Percentiles rank a stretch among this genome's conserved stretches.
Evolutionary conservation across 192 early-diverging fungal genomes (phyloP).

Genomic region (Allomyces javanicus): DNA sequence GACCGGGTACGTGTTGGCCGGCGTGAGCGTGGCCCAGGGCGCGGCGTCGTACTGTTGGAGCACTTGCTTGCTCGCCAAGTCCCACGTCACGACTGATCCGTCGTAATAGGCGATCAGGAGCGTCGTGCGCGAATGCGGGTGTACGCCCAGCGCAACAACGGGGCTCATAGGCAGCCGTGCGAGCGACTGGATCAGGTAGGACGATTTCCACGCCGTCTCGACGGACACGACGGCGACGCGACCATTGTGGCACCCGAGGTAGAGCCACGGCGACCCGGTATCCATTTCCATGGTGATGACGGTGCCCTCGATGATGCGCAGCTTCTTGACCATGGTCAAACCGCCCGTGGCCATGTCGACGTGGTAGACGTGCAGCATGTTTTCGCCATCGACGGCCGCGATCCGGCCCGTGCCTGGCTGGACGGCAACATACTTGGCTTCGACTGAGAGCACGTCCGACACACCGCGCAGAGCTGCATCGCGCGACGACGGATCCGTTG

Average conservation of each 20-base stretch:
- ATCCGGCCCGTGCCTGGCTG: background rate
- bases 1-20: background rate
- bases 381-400: background rate
- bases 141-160: background rate
- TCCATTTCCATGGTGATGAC: background rate
- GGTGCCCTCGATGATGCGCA: background rate
- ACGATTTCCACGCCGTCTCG: background rate
- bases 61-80: background rate
- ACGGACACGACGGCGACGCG: background rate
- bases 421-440: background rate
- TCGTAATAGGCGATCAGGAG: background rate
- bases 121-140: background rate
- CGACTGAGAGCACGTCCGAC: background rate
- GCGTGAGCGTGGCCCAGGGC: background rate
- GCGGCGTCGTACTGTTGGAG: background rate
- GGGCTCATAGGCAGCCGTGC: background rate
- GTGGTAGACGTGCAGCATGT: background rate
- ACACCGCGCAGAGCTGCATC: background rate
- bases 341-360: background rate
- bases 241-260: background rate
- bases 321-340: background rate
- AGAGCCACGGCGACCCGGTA: background rate
- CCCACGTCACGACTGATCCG: background rate
- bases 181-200: background rate
- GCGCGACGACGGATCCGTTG: background rate